These are phyloP conservation scores for Lactarius indigo DNA, from an alignment of 768 basidiomycete genomes.

Conservation along the genomic window DNA sequence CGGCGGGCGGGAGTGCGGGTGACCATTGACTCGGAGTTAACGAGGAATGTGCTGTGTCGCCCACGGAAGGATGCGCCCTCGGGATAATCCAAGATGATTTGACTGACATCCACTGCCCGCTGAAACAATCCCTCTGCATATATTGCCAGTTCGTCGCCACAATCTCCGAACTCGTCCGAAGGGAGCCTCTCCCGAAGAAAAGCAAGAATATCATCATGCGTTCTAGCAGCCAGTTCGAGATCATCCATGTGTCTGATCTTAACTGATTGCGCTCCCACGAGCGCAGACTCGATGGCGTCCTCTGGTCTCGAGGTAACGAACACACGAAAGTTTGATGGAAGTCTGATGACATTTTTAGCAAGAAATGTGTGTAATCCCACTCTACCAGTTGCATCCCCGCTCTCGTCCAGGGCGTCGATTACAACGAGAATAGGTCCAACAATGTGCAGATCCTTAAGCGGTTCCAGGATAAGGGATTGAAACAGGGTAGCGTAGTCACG, in stretches of 20 bases:
- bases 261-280: background rate
- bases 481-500: too few species aligned
- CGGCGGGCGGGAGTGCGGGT: background rate
- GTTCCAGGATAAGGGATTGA: too few species aligned
- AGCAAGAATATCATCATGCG: background rate
- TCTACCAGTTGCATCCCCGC: too few species aligned
- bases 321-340: too few species aligned
- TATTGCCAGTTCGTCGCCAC: background rate
- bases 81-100: background rate
- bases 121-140: background rate
- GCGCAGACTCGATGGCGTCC: background rate
- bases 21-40: background rate
- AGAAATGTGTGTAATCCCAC: too few species aligned
- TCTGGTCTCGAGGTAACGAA: background rate
- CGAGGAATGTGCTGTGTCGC: conserved; percentile 8
- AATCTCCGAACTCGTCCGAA: background rate
- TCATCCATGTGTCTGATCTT: background rate
- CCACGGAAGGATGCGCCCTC: background rate
- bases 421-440: too few species aligned
- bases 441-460: too few species aligned
- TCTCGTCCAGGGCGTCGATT: too few species aligned
- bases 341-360: too few species aligned
- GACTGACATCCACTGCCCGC: background rate
- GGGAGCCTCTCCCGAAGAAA: background rate
- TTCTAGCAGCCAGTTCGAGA: background rate